These are phyloP conservation scores for Leishmania amazonensis DNA, from an alignment of 208 protist genomes.

Conservation along the genomic window DNA sequence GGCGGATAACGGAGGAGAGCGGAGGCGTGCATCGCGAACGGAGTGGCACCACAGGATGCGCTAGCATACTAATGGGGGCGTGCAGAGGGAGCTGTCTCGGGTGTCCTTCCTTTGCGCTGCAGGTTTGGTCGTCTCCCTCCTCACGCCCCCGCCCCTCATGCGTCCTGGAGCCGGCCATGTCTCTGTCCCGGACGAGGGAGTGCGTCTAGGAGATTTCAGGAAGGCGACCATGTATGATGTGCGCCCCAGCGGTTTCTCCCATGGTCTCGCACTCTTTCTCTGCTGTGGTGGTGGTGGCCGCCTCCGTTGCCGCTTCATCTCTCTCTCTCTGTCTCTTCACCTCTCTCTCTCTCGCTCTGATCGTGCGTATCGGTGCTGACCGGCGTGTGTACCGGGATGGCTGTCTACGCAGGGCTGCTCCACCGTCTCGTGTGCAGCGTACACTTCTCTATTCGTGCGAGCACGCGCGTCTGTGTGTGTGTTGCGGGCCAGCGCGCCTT, in stretches of 20 bases:
- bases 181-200: neutral
- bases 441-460: neutral
- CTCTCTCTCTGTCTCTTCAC: neutral
- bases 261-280: neutral
- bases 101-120: neutral
- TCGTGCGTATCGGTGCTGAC: neutral
- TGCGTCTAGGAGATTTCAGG: neutral
- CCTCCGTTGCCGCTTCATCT: too few relatives aligned
- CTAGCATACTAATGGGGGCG: neutral
- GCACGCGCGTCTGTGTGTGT: neutral
- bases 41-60: neutral
- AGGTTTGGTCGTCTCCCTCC: neutral
- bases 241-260: neutral
- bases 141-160: neutral
- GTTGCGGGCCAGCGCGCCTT: neutral
- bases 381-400: neutral
- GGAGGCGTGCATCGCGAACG: neutral
- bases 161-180: neutral
- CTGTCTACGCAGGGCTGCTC: neutral
- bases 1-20: neutral
- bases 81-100: neutral
- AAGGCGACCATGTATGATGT: neutral
- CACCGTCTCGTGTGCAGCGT: neutral
- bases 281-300: neutral
- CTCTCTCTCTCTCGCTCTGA: neutral